These are phyloP conservation scores for Metschnikowia sp. DNA, from an alignment of 805 yeast species.

Conservation along the genomic window DNA sequence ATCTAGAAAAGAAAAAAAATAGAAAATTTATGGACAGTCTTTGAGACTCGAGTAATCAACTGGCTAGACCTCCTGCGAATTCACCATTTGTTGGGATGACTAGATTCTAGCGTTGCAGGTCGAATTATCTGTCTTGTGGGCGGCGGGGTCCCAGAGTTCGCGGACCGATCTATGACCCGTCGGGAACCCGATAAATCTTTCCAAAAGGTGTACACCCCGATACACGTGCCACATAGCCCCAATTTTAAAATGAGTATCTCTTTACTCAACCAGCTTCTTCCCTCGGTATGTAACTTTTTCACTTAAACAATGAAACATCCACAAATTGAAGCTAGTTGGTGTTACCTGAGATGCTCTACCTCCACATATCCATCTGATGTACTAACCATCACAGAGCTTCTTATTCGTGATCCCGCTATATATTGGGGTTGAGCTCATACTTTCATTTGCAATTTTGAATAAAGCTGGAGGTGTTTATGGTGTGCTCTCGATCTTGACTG, in stretches of 20 bases:
- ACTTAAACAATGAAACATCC: background rate
- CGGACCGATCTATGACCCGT: background rate
- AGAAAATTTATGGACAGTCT: background rate
- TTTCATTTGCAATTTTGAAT: constrained; percentile 75
- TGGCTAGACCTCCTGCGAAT: too few relatives aligned
- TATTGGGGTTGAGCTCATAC: constrained; percentile 79
- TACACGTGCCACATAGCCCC: background rate
- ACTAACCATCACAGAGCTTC: constrained; percentile 43
- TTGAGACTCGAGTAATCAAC: too few relatives aligned
- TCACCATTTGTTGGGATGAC: background rate
- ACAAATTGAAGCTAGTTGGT: background rate
- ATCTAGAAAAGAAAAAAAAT: background rate
- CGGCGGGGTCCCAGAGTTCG: background rate
- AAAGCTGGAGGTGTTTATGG: constrained; percentile 91
- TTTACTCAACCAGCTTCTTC: constrained; percentile 9
- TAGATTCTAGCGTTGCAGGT: background rate
- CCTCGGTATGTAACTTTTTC: constrained; percentile 8
- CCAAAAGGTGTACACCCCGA: too few relatives aligned
- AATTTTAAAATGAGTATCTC: background rate
- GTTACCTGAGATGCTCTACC: background rate
- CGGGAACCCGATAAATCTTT: too few relatives aligned
- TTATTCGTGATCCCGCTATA: constrained; percentile 73
- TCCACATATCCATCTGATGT: background rate
- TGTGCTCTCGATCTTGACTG: constrained; percentile 77
- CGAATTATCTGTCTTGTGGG: too few relatives aligned